Evolutionary conservation across 2,329 filamentous ascomycete species (phyloP), one percentile per base, ranked within the genome.

Genomic region (Zasmidium cellare): DNA sequence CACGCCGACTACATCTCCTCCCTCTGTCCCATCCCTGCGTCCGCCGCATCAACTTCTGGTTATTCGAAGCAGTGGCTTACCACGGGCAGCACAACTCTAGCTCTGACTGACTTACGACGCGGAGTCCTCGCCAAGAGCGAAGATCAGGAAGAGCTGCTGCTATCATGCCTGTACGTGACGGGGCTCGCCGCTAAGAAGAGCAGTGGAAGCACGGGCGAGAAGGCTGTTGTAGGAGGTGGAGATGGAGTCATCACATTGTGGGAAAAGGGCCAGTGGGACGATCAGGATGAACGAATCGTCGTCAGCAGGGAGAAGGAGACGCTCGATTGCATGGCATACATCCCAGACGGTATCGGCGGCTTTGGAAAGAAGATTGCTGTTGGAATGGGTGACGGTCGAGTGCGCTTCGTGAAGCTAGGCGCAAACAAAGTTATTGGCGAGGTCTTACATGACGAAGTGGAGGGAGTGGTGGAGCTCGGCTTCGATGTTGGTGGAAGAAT

Each of bases 51-150:
- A 73, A 96, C 91, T 0, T 93, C 89, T 18, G 92, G 92, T 3
- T 93, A 90, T 72, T 87, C 90, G 68, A 96, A 96, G 76, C 93
- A 97, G 76, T 99, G 92, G 89, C 84, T 97, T 53, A 94, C 89
- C 38, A 97, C 92, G 0, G 94, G 94, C 31, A 92, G 92, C 46
- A 93, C 91, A 1, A 97, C 93, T 0, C 79, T 99, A 19, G 91
- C 92, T 1, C 87, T 97, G 38, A 96, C 92, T 0, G 94, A 99
- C 72, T 79, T 97, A 46, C 86, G 93, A 22, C 83, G 90, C 49
- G 93, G 93, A 14, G 90, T 97, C 5, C 78, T 97, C 46, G 88
- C 92, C 2, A 88, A 88, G 59, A 96, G 91, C 65, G 94, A 97
- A 71, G 92, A 97, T 69, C 94, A 97, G 72, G 94, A 96, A 68